These are phyloP conservation scores for Cardamine chenopodiifolia DNA, from an alignment of 345 rosid genomes.

Conservation along the genomic window DNA sequence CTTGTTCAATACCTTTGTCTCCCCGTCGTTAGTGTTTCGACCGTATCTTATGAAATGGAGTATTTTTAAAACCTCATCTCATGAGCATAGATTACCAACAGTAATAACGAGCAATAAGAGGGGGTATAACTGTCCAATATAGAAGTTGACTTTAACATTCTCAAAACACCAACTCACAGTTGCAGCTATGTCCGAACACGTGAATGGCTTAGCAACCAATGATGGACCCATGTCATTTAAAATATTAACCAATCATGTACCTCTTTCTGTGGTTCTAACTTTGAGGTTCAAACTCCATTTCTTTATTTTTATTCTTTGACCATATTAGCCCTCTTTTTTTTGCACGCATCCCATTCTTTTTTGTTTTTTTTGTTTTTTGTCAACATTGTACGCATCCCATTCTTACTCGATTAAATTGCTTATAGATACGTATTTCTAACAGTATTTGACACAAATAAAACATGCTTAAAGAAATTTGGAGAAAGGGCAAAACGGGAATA, in stretches of 20 bases:
- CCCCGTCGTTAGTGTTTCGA: constrained; percentile 1
- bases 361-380: too few relatives aligned
- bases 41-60: constrained; percentile 16
- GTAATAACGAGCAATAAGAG: background rate
- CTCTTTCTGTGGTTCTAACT: constrained; percentile 40
- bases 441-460: background rate
- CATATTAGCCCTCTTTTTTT: constrained; percentile 5
- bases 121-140: constrained; percentile 19
- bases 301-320: background rate
- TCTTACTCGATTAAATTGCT: too few relatives aligned
- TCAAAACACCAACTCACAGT: constrained; percentile 30
- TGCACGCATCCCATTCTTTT: background rate
- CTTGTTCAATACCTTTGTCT: constrained; percentile 22
- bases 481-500: constrained; percentile 29
- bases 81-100: constrained; percentile 22
- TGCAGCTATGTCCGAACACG: constrained; percentile 38
- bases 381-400: background rate
- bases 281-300: constrained; percentile 11
- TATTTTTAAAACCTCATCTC: constrained; percentile 1
- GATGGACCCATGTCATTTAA: constrained; percentile 29
- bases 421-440: background rate
- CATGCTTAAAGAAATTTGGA: background rate
- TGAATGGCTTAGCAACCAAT: constrained; percentile 33
- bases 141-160: constrained; percentile 15
- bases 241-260: constrained; percentile 33